Percentiles rank a stretch among this genome's conserved stretches.
Conservation (phyloP, 2,329 filamentous ascomycete genomes). For the Juglanconis juglandina region DNA sequence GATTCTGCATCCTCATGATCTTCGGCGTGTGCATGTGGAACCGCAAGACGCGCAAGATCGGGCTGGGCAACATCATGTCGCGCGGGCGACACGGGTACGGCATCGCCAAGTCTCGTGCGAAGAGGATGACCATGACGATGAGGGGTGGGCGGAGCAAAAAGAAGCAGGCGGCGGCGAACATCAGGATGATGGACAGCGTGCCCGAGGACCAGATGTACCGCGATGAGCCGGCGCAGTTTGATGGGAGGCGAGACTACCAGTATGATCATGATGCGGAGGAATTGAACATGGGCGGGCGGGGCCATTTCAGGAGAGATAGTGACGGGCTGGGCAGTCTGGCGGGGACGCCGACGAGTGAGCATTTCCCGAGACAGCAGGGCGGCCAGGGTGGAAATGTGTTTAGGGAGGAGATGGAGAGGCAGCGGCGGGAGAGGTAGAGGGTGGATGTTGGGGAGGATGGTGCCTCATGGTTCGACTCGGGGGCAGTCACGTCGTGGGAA, state of each 20-base stretch:
- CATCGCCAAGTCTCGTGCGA: conserved; percentile 30
- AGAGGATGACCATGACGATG: conserved; percentile 27
- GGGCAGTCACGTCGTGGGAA: too few relatives aligned
- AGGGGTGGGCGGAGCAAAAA: conserved; percentile 33
- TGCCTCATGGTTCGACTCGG: too few relatives aligned
- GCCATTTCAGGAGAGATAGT: conserved; percentile 38
- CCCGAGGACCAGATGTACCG: conserved; percentile 25
- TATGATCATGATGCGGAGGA: conserved; percentile 28
- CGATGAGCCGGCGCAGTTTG: conserved; percentile 5
- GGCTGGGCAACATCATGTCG: conserved; percentile 51
- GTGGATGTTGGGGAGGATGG: too few relatives aligned
- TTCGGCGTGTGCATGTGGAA: conserved; percentile 58
- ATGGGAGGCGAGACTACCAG: conserved; percentile 24
- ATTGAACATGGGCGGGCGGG: conserved; percentile 9
- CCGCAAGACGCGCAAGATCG: conserved; percentile 46
- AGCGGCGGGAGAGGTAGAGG: conserved; percentile 36
- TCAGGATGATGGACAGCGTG: conserved; percentile 42
- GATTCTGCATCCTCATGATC: conserved; percentile 44
- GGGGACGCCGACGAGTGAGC: conserved; percentile 42
- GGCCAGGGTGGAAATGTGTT: conserved; percentile 40
- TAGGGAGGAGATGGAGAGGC: conserved; percentile 47
- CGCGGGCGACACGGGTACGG: conserved; percentile 42
- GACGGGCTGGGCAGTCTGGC: conserved; percentile 48
- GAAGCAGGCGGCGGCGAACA: conserved; percentile 28
- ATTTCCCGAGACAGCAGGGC: conserved; percentile 31